Percentiles rank a stretch among this genome's conserved stretches.
Evolutionary conservation across 345 rosid species (phyloP).

Genomic region (Lagerstroemia speciosa): DNA sequence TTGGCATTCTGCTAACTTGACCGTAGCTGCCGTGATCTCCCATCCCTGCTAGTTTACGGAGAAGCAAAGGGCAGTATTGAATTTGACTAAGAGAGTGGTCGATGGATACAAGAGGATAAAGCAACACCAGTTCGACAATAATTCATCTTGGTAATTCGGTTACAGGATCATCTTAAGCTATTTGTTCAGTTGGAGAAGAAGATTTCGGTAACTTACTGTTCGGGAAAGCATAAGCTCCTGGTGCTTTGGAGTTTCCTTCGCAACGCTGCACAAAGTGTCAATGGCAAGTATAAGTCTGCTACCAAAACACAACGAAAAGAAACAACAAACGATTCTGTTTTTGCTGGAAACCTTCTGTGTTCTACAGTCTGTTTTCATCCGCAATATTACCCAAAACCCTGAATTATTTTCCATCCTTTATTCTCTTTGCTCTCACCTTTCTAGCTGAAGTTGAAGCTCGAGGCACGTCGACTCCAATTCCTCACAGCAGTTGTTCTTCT

Average conservation of each 20-base stretch:
- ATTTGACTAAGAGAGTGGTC: neutral
- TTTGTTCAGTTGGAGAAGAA: neutral
- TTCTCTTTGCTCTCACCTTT: constrained; percentile 39
- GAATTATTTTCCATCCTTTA: neutral
- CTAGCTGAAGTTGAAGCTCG: constrained; percentile 87
- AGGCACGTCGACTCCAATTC: constrained; percentile 83
- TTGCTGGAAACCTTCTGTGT: neutral
- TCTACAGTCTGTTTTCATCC: no score
- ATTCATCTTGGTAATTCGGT: neutral
- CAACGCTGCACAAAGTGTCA: constrained; percentile 35
- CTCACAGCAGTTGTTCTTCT: constrained; percentile 65
- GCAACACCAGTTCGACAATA: neutral
- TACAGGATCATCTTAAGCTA: neutral
- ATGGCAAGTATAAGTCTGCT: neutral
- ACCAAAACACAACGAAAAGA: neutral
- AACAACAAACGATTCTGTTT: neutral
- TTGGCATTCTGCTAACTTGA: constrained; percentile 81
- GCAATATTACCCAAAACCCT: neutral
- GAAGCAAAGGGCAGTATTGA: neutral
- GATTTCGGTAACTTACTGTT: constrained; percentile 39
- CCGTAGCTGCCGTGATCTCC: constrained; percentile 63
- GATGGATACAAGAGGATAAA: neutral
- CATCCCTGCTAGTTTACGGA: constrained; percentile 36
- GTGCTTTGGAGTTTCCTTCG: constrained; percentile 34
- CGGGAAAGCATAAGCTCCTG: constrained; percentile 37